A percentile compares a stretch with the other conserved stretches of the same genome.
phyloP scores from a whole-genome alignment of 805 yeast genomes.

The Saccharomycodes ludwigii region DNA sequence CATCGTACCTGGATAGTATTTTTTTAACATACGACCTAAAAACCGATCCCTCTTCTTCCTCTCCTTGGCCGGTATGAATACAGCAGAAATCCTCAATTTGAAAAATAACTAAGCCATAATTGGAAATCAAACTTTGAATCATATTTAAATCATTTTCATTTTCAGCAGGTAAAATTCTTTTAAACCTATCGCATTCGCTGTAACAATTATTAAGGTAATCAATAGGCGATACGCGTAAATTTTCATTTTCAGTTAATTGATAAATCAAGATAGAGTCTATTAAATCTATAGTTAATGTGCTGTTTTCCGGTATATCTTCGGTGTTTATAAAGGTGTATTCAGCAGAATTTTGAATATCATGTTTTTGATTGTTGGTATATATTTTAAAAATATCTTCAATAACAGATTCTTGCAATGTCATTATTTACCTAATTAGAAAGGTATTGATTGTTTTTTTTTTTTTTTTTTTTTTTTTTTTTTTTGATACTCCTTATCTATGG shows the following conservation, averaged over 20 bases:
- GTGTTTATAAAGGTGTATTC: constrained; percentile 4
- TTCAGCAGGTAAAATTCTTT: constrained; percentile 31
- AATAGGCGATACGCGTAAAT: constrained; percentile 13
- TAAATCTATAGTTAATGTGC: constrained; percentile 10
- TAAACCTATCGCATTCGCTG: constrained; percentile 13
- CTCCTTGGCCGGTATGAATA: constrained; percentile 14
- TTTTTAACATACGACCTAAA: too few species aligned
- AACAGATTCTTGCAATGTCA: constrained; percentile 6
- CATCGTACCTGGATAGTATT: too few species aligned
- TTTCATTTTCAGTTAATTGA: constrained; percentile 22
- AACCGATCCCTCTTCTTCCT: too few species aligned
- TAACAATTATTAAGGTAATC: constrained; percentile 18
- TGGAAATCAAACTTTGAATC: constrained; percentile 29
- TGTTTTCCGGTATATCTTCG: constrained; percentile 11
- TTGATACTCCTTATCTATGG: neutral
- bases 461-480: neutral
- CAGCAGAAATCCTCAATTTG: constrained; percentile 51
- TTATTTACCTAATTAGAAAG: neutral
- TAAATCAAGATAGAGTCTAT: constrained; percentile 20
- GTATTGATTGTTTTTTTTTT: neutral
- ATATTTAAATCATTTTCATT: constrained; percentile 5
- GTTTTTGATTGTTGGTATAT: constrained; percentile 11
- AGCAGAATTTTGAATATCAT: constrained; percentile 7
- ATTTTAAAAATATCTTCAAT: constrained; percentile 19
- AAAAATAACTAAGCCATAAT: constrained; percentile 57